A percentile compares a stretch with the other conserved stretches of the same genome.
These are phyloP conservation scores for Irpex sp. DNA, from an alignment of 1,284 basidiomycete genomes.

Conservation along the genomic window DNA sequence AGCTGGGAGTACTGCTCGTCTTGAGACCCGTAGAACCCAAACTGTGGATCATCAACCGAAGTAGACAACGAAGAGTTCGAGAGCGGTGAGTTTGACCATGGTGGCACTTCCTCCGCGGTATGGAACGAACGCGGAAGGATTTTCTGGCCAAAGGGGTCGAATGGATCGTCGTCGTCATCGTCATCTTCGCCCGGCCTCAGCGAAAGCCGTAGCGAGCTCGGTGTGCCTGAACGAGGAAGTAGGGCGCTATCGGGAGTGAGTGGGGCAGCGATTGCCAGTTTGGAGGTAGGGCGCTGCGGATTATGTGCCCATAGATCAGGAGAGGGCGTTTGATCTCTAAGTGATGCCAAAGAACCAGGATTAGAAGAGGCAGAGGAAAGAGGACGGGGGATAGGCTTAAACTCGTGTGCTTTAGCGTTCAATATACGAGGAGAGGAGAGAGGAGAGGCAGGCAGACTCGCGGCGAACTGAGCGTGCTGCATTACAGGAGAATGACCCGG, in stretches of 20 bases:
- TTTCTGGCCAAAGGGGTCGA: slow-evolving; percentile 62
- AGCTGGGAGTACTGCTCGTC: slow-evolving; percentile 14
- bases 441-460: slow-evolving; percentile 59
- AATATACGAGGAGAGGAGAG: slow-evolving; percentile 47
- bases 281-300: slow-evolving; percentile 68
- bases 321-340: slow-evolving; percentile 68
- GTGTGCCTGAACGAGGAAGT: slow-evolving; percentile 46
- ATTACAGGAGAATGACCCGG: slow-evolving; percentile 69
- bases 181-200: slow-evolving; percentile 49
- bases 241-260: slow-evolving; percentile 69
- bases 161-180: slow-evolving; percentile 63
- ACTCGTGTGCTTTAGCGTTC: slow-evolving; percentile 63
- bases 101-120: slow-evolving; percentile 59
- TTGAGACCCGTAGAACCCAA: slow-evolving; percentile 14
- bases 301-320: slow-evolving; percentile 80
- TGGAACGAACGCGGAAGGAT: slow-evolving; percentile 50
- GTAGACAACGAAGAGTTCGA: slow-evolving; percentile 45
- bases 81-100: slow-evolving; percentile 49
- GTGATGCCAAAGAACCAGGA: slow-evolving; percentile 46
- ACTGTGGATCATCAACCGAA: slow-evolving; percentile 42
- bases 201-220: slow-evolving; percentile 57
- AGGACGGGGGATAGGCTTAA: slow-evolving; percentile 66
- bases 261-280: slow-evolving; percentile 84
- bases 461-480: slow-evolving; percentile 58
- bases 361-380: slow-evolving; percentile 67